These are phyloP conservation scores for Aspergillus clavatus DNA, from an alignment of 2,329 filamentous ascomycete genomes.

Conservation along the genomic window DNA sequence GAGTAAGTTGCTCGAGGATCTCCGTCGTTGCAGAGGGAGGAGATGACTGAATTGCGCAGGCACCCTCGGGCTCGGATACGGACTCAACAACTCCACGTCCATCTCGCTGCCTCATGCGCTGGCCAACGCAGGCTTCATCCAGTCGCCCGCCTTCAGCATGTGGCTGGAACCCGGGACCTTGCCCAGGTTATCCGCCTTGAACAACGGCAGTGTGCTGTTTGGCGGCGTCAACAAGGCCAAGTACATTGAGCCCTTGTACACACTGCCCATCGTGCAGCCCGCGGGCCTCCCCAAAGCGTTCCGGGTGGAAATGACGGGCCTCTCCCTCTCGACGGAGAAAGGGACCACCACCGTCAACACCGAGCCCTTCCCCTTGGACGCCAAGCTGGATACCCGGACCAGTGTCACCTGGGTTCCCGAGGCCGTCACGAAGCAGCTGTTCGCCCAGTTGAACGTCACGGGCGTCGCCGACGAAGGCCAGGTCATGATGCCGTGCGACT, in stretches of 20 bases:
- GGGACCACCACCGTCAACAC: slow-evolving; percentile 12
- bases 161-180: slow-evolving; percentile 66
- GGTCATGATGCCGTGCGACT: slow-evolving; percentile 42
- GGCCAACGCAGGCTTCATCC: slow-evolving; percentile 54
- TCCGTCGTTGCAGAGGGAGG: no score
- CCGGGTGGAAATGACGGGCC: slow-evolving; percentile 59
- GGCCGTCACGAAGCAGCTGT: slow-evolving; percentile 46
- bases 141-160: slow-evolving; percentile 64
- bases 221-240: slow-evolving; percentile 64
- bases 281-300: slow-evolving; percentile 54
- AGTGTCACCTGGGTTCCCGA: slow-evolving; percentile 64
- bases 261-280: slow-evolving; percentile 57
- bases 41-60: no score
- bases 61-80: no score
- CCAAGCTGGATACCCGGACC: slow-evolving; percentile 67
- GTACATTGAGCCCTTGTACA: slow-evolving; percentile 56
- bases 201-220: slow-evolving; percentile 62
- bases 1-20: no score
- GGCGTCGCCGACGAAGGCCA: slow-evolving; percentile 53
- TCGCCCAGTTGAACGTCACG: slow-evolving; percentile 52
- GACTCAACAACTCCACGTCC: no score
- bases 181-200: no score
- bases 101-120: slow-evolving; percentile 62
- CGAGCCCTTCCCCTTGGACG: slow-evolving; percentile 47
- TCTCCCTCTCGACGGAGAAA: slow-evolving; percentile 43